These are phyloP conservation scores for Solioccasus polychromus DNA, from an alignment of 768 basidiomycete species.

Conservation along the genomic window DNA sequence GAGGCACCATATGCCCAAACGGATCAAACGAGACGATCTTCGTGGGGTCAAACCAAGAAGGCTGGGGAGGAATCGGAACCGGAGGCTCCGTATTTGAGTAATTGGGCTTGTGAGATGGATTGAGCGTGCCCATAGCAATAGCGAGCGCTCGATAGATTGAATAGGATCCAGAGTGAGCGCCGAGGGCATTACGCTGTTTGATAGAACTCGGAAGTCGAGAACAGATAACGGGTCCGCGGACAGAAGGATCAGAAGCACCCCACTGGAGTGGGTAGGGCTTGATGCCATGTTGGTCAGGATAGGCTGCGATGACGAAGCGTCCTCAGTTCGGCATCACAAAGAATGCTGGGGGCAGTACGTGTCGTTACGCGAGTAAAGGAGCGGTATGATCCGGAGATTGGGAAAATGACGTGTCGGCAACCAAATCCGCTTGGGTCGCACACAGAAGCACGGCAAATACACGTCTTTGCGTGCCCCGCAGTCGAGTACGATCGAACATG, in stretches of 20 bases:
- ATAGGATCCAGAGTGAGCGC: slow-evolving; percentile 91
- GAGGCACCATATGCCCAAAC: slow-evolving; percentile 85
- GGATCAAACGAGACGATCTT: slow-evolving; percentile 95
- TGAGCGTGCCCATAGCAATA: slow-evolving; percentile 84
- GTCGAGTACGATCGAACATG: background rate
- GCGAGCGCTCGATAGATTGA: slow-evolving; percentile 92
- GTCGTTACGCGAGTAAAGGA: slow-evolving; percentile 4
- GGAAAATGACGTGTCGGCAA: slow-evolving; percentile 4
- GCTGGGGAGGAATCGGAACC: slow-evolving; percentile 70
- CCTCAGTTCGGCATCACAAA: slow-evolving; percentile 11
- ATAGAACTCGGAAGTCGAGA: slow-evolving; percentile 81
- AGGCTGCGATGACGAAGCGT: slow-evolving; percentile 41
- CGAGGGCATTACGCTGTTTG: slow-evolving; percentile 90
- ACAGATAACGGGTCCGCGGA: slow-evolving; percentile 86
- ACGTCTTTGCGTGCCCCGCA: background rate
- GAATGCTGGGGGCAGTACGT: slow-evolving; percentile 4
- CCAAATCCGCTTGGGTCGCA: background rate
- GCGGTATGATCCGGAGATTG: slow-evolving; percentile 12
- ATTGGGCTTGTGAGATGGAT: slow-evolving; percentile 78
- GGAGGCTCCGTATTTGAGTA: slow-evolving; percentile 84
- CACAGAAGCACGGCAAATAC: slow-evolving; percentile 1
- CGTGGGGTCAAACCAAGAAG: slow-evolving; percentile 67
- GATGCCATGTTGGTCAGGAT: slow-evolving; percentile 93
- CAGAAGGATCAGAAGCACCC: slow-evolving; percentile 64
- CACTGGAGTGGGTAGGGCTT: slow-evolving; percentile 75